phyloP scores from a whole-genome alignment of 345 rosid genomes.

The Xanthoceras sorbifolium region DNA sequence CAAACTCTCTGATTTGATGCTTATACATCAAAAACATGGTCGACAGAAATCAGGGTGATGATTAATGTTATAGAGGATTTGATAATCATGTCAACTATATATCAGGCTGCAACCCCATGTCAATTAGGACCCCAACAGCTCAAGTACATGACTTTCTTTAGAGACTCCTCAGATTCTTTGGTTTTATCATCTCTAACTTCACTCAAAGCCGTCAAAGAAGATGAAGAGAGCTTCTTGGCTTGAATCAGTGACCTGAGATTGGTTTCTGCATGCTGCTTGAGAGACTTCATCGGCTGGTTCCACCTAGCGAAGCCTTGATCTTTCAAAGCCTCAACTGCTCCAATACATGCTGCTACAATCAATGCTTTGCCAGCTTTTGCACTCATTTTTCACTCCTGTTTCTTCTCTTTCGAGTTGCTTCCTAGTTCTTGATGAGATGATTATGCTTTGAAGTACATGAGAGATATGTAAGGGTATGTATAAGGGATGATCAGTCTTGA shows the following conservation, averaged over 20 bases:
- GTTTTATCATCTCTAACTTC: constrained; percentile 15
- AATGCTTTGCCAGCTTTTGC: constrained; percentile 37
- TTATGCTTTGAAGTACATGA: neutral
- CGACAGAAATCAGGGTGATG: neutral
- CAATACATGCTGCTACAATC: constrained; percentile 36
- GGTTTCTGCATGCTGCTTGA: constrained; percentile 24
- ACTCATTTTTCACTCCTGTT: constrained; percentile 23
- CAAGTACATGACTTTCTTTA: constrained; percentile 57
- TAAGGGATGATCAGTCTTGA: neutral
- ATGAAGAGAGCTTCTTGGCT: constrained; percentile 25
- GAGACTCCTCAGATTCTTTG: constrained; percentile 41
- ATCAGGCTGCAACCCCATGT: neutral
- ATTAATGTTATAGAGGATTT: neutral
- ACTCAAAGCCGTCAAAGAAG: constrained; percentile 7
- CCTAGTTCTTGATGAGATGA: neutral
- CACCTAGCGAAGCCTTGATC: constrained; percentile 46
- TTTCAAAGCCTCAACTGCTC: constrained; percentile 42
- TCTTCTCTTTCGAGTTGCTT: neutral
- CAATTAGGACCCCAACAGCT: constrained; percentile 67
- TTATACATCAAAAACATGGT: neutral
- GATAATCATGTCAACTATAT: neutral
- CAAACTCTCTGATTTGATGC: neutral
- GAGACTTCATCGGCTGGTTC: constrained; percentile 30
- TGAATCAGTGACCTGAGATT: constrained; percentile 19
- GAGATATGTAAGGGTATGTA: neutral